Base-by-base conservation (phyloP, 306 rosid species). In the Elaeagnus macrophylla region DNA sequence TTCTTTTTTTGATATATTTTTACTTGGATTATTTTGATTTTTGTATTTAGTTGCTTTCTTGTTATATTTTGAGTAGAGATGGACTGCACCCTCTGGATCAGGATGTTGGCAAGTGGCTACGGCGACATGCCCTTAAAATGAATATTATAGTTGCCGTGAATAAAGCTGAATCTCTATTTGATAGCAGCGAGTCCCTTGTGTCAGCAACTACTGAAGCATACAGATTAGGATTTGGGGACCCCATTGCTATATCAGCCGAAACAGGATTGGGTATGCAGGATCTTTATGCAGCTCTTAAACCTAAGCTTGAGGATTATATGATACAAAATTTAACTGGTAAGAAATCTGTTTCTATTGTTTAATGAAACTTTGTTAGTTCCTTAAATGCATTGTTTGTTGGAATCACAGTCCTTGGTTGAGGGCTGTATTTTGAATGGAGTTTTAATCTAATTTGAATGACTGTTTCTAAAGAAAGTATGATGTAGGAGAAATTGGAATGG, bases 181-280 rank as follows among this genome's bases (percentile, higher is more conserved):
- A 86, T 69, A 67, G 68, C 13, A 65, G 47, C 53, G 67, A 60
- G 55, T 80, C 88, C 61, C 83, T 91, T 39, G 59, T 67, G 11
- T n/a, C 73, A 5, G 86, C 85, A 39, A 84, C 82, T 53, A 64
- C 71, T 57, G 95, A 86, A 63, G 78, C 79, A 64, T 77, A 68
- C 35, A 83, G 73, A 43, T 73, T 91, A 74, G 96, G 97, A 48
- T 91, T 84, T 72, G 96, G 97, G 64, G 97, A 91, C 54, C 95
- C 94, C 18, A 78, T 91, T 68, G 89, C 97, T 53, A 76, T 86
- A 55, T 91, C 97, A 49, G 97, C 93, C 14, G 97, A 91, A 79
- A 91, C 95, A 57, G 97, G 97, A 40, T 66, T 91, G 9, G 96
- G 97, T 50, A 78, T 86, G 87, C 94, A 71, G 61, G 94, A 84